A percentile compares a stretch with the other conserved stretches of the same genome.
These are phyloP conservation scores for Parafenestella ontariensis DNA, from an alignment of 2,329 filamentous ascomycete genomes.

Conservation along the genomic window DNA sequence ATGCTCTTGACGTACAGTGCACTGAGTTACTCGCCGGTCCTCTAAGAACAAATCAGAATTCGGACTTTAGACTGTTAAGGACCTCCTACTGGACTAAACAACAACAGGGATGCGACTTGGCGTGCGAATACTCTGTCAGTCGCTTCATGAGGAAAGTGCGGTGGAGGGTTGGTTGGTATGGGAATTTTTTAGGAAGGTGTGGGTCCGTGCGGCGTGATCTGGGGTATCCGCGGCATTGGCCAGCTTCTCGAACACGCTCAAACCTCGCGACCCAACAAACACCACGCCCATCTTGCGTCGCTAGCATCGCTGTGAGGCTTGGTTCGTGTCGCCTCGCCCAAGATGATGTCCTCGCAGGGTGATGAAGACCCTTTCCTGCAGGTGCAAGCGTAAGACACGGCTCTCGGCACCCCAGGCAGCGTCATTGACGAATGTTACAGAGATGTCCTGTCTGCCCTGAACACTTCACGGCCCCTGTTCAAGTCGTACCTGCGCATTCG, in stretches of 20 bases:
- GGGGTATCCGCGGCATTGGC: constrained; percentile 13
- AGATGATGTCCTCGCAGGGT: constrained; percentile 48
- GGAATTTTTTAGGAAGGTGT: constrained; percentile 22
- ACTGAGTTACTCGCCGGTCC: too few species aligned
- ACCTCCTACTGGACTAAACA: too few species aligned
- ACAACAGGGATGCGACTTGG: too few species aligned
- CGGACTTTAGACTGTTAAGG: too few species aligned
- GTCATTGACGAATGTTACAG: constrained; percentile 57
- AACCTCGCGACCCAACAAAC: constrained; percentile 8
- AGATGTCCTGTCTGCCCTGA: constrained; percentile 85
- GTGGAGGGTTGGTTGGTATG: constrained; percentile 20
- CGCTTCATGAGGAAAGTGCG: constrained; percentile 11
- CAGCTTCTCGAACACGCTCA: constrained; percentile 13
- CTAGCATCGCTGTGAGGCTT: background rate
- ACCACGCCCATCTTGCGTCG: background rate
- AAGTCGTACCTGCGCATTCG: constrained; percentile 95
- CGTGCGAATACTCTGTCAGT: too few species aligned
- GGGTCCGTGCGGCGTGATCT: constrained; percentile 17
- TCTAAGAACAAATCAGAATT: too few species aligned
- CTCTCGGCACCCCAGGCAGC: constrained; percentile 9
- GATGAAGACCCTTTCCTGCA: constrained; percentile 59
- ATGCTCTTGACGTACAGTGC: background rate
- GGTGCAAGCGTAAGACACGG: constrained; percentile 53
- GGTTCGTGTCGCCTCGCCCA: constrained; percentile 18
- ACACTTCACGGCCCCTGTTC: constrained; percentile 83